Evolutionary conservation across 169 alveolate species (phyloP).

Genomic region (Plasmodium coatneyi): DNA sequence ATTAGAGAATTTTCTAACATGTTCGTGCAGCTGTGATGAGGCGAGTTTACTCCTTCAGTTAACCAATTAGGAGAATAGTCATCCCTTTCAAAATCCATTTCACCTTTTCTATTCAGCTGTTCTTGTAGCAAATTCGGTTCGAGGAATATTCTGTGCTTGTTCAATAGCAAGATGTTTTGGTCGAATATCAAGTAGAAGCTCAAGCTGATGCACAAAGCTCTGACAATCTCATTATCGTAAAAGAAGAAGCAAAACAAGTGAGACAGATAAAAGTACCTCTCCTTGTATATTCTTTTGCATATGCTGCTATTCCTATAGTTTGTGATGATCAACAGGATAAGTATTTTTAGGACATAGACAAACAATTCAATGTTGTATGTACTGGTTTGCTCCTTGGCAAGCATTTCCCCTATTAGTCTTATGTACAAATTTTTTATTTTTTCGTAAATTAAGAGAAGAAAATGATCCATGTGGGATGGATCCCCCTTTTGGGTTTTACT

Average conservation of each 20-base stretch:
- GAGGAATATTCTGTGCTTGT: slow-evolving; percentile 39
- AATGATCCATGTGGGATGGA: not conserved
- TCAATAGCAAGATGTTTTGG: slow-evolving; percentile 16
- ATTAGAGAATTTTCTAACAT: slow-evolving; percentile 25
- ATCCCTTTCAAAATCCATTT: not conserved
- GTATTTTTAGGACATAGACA: slow-evolving; percentile 55
- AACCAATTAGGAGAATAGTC: not conserved
- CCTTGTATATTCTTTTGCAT: slow-evolving; percentile 55
- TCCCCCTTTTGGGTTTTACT: not conserved
- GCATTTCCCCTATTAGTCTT: slow-evolving; percentile 44
- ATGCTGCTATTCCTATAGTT: slow-evolving; percentile 45
- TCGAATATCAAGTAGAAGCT: slow-evolving; percentile 52
- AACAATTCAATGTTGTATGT: slow-evolving; percentile 17
- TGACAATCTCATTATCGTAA: slow-evolving; percentile 50
- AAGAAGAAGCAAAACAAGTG: slow-evolving; percentile 60
- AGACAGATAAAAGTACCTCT: slow-evolving; percentile 44
- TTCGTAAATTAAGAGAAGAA: slow-evolving; percentile 24
- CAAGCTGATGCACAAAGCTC: slow-evolving; percentile 26
- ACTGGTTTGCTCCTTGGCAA: slow-evolving; percentile 34
- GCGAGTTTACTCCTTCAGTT: not conserved
- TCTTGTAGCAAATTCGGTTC: slow-evolving; percentile 27
- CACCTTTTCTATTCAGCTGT: not conserved
- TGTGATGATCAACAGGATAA: slow-evolving; percentile 45
- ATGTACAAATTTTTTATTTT: slow-evolving; percentile 10
- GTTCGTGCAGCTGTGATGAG: not conserved